Conservation (phyloP, 2,329 filamentous ascomycete genomes). For the Metarhizium guizhouense region DNA sequence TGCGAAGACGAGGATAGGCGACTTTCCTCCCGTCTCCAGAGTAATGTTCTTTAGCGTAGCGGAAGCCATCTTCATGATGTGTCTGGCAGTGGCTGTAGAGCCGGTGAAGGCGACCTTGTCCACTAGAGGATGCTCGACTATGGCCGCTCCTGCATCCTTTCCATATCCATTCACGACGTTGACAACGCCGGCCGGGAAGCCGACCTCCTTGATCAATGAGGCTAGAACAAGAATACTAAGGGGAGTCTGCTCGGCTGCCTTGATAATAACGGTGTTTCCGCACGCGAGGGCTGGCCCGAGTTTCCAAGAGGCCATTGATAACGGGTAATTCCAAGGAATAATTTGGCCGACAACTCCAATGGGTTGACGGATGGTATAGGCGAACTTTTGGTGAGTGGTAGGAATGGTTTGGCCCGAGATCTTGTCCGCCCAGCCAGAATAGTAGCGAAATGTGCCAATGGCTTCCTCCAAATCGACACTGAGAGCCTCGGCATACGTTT, state of each 20-base stretch:
- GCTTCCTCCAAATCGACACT: constrained; percentile 52
- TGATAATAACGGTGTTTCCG: constrained; percentile 48
- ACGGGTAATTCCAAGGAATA: constrained; percentile 67
- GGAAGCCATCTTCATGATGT: constrained; percentile 65
- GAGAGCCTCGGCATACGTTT: constrained; percentile 55
- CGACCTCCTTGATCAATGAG: constrained; percentile 58
- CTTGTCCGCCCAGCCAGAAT: constrained; percentile 73
- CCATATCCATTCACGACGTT: constrained; percentile 69
- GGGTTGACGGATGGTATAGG: constrained; percentile 66
- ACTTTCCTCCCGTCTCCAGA: constrained; percentile 66
- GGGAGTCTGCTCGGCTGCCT: constrained; percentile 64
- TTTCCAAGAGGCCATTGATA: constrained; percentile 51
- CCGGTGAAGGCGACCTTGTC: constrained; percentile 74
- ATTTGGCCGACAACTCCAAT: constrained; percentile 70
- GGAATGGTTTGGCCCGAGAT: constrained; percentile 69
- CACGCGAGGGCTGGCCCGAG: constrained; percentile 63
- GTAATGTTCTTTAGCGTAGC: constrained; percentile 69
- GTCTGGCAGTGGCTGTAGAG: constrained; percentile 57
- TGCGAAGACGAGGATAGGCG: constrained; percentile 64
- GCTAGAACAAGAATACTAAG: constrained; percentile 54
- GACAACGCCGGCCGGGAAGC: constrained; percentile 63
- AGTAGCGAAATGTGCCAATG: constrained; percentile 53
- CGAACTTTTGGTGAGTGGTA: constrained; percentile 58
- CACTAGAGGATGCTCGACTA: constrained; percentile 40
- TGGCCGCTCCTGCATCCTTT: constrained; percentile 61